Base-by-base conservation (phyloP, 1,139 yeast species). In the Meyerozyma sp. region DNA sequence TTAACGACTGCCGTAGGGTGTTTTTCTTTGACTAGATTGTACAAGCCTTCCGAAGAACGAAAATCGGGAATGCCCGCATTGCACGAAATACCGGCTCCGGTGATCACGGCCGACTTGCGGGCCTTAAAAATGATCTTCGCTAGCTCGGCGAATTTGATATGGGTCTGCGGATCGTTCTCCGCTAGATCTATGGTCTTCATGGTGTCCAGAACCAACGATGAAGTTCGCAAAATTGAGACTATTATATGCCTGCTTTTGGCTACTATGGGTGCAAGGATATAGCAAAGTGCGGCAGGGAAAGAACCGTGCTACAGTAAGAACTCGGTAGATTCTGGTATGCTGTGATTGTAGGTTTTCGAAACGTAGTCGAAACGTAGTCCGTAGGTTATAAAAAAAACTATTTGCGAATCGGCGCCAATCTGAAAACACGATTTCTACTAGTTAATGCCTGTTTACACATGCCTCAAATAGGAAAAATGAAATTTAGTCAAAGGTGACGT, bases 21-120 rank as follows among this genome's bases (percentile, higher is more conserved):
- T 52, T 80, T 78, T 14, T 69, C 66, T 55, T 84, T 85, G 16
- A 84, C 90, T 65, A 82, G 62, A 49, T 84, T 81, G 66, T 91
- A 91, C 21, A 91, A 73, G 2, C 98, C 98, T 51, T 84, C 81
- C 14, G 82, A 70, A 2, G 95, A 86, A 46, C 98, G 74, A 62
- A 91, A 91, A 61, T 91, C 98, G 1, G 98, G 98, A 44, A 91
- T 91, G 0, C 98, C 98, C 1, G 98, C 97, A 60, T 87, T 89
- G 61, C 97, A 89, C 23, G 96, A 88, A 46, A 91, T 88, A 1
- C 98, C 98, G 1, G 98, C 98, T 8, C 98, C 97, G 0, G 97
- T 89, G 44, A 90, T 73, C 8, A 83, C 73, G 10, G 83, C 68
- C 39, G 82, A 68, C 56, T 74, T 79, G 48, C 73, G 73, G 41